phyloP scores from a whole-genome alignment of 1,284 basidiomycete species.

The Puccinia novopanici region DNA sequence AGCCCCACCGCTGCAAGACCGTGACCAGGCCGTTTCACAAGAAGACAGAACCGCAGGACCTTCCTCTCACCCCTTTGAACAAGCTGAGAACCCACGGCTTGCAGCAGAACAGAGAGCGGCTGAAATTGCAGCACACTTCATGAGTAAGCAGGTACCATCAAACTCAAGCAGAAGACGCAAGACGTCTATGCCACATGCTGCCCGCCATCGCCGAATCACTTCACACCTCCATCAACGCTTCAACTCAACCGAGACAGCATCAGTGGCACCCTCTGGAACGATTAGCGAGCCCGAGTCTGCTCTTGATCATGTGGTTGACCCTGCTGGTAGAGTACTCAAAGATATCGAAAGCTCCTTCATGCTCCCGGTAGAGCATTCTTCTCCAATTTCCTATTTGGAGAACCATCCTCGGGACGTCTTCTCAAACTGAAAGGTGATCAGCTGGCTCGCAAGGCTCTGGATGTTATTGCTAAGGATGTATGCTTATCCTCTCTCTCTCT shows the following conservation, averaged over 20 bases:
- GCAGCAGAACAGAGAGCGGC: slow-evolving; percentile 25
- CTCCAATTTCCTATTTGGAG: slow-evolving; percentile 30
- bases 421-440: slow-evolving; percentile 3
- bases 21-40: background rate
- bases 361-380: slow-evolving; percentile 18
- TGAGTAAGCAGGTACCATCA: slow-evolving; percentile 8
- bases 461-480: slow-evolving; percentile 25
- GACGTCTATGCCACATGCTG: slow-evolving; percentile 23
- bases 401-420: slow-evolving; percentile 6
- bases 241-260: slow-evolving; percentile 25
- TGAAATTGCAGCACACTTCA: slow-evolving; percentile 33
- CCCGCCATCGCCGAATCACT: background rate
- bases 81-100: background rate
- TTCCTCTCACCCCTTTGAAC: slow-evolving; percentile 26
- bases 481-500: background rate
- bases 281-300: slow-evolving; percentile 11
- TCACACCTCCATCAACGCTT: slow-evolving; percentile 23
- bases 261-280: background rate
- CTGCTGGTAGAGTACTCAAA: background rate
- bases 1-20: background rate
- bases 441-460: slow-evolving; percentile 9
- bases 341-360: slow-evolving; percentile 46
- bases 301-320: background rate
- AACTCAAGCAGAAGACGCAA: slow-evolving; percentile 28
- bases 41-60: background rate